These are phyloP conservation scores for Phialemoniopsis sp. DNA, from an alignment of 2,329 filamentous ascomycete species.

Conservation along the genomic window DNA sequence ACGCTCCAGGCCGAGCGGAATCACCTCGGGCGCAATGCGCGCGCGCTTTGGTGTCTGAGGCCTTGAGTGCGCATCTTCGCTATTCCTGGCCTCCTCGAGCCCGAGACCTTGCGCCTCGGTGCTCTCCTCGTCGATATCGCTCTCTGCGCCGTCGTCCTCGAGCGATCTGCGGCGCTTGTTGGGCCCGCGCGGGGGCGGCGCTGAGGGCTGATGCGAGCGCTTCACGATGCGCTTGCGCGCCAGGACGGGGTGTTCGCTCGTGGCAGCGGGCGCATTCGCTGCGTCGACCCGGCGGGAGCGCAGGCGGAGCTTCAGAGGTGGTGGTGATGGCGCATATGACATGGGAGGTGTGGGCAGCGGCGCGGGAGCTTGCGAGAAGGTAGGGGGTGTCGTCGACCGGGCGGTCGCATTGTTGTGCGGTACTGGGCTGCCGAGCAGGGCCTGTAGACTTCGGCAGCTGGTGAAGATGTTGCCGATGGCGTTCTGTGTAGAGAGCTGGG, in stretches of 20 bases:
- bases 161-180: constrained; percentile 49
- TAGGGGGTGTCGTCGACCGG: constrained; percentile 37
- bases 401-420: constrained; percentile 5
- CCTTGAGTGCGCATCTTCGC: constrained; percentile 15
- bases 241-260: constrained; percentile 21
- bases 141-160: constrained; percentile 32
- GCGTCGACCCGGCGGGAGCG: constrained; percentile 36
- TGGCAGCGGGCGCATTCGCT: constrained; percentile 3
- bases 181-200: constrained; percentile 33
- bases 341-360: constrained; percentile 51
- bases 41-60: constrained; percentile 56
- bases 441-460: constrained; percentile 58
- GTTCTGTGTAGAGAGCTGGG: constrained; percentile 37
- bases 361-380: constrained; percentile 10
- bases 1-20: constrained; percentile 56
- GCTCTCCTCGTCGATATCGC: constrained; percentile 13
- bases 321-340: constrained; percentile 36
- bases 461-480: constrained; percentile 52
- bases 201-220: constrained; percentile 32
- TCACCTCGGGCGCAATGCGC: constrained; percentile 55
- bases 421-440: constrained; percentile 44
- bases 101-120: constrained; percentile 4
- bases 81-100: too few relatives aligned
- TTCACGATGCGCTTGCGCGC: constrained; percentile 46
- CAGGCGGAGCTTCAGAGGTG: constrained; percentile 50